A percentile compares a stretch with the other conserved stretches of the same genome.
phyloP scores from a whole-genome alignment of 768 basidiomycete genomes.

The Roridomyces roridus region DNA sequence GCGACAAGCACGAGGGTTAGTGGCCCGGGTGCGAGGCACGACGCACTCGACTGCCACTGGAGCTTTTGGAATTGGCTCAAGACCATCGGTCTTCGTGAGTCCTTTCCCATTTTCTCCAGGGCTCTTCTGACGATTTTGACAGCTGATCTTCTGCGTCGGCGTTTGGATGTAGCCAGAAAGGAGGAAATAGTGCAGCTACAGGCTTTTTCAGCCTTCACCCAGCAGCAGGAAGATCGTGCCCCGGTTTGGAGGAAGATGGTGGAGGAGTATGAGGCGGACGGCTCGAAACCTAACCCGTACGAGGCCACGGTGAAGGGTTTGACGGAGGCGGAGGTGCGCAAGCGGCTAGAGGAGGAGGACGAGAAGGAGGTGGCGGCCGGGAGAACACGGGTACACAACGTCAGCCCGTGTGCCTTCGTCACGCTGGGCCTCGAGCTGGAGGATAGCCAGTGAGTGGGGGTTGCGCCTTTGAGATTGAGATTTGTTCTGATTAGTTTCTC shows the following conservation, averaged over 20 bases:
- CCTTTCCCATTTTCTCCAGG: not conserved
- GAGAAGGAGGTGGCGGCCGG: not conserved
- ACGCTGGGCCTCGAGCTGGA: not conserved
- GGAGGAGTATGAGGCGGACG: slow-evolving; percentile 4
- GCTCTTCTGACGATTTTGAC: not conserved
- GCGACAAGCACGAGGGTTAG: slow-evolving; percentile 40
- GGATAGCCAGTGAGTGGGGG: not conserved
- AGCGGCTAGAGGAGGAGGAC: not conserved
- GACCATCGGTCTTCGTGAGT: slow-evolving; percentile 28
- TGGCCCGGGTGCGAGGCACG: slow-evolving; percentile 36
- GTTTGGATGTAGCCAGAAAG: not conserved
- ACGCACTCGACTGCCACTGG: slow-evolving; percentile 35
- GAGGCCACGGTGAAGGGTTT: not conserved
- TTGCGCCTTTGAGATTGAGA: not conserved
- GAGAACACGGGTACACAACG: not conserved
- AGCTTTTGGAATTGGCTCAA: slow-evolving; percentile 35
- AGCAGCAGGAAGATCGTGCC: not conserved
- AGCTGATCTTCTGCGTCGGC: not conserved
- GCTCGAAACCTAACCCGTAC: not conserved
- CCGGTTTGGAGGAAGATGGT: slow-evolving; percentile 5
- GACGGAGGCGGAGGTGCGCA: slow-evolving; percentile 2
- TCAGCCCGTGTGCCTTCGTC: not conserved
- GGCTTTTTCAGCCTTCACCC: not conserved
- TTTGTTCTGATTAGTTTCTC: not conserved
- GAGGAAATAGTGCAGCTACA: not conserved